phyloP scores from a whole-genome alignment of 805 yeast genomes.

The Metschnikowia henanensis region DNA sequence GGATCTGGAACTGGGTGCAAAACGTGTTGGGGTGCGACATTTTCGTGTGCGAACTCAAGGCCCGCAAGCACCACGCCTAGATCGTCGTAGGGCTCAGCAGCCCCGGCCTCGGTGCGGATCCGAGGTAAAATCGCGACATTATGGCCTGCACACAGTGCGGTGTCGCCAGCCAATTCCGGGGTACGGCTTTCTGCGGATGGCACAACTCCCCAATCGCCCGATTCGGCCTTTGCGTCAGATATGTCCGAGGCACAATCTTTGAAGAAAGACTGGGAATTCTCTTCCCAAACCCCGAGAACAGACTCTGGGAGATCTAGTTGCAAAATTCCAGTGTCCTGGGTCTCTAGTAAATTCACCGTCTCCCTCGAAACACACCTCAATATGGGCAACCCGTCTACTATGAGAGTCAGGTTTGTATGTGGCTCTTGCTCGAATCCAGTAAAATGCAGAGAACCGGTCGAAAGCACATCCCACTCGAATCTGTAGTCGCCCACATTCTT shows the following conservation, averaged over 20 bases:
- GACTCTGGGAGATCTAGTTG: background rate
- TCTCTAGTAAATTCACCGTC: background rate
- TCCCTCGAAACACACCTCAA: background rate
- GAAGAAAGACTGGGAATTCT: no score
- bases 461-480: no score
- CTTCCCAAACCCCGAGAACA: no score
- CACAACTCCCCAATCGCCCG: background rate
- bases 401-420: background rate
- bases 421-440: background rate
- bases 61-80: background rate
- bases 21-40: background rate
- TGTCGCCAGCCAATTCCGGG: background rate
- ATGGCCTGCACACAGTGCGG: background rate
- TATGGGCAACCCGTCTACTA: background rate
- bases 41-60: background rate
- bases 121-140: background rate
- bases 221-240: background rate
- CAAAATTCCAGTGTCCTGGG: background rate
- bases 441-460: no score
- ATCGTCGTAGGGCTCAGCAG: background rate
- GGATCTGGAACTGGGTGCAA: no score
- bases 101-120: no score
- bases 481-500: no score
- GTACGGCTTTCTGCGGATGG: background rate
- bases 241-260: no score